Conservation (phyloP, 208 protist genomes). For the Endotrypanum monterogeii region DNA sequence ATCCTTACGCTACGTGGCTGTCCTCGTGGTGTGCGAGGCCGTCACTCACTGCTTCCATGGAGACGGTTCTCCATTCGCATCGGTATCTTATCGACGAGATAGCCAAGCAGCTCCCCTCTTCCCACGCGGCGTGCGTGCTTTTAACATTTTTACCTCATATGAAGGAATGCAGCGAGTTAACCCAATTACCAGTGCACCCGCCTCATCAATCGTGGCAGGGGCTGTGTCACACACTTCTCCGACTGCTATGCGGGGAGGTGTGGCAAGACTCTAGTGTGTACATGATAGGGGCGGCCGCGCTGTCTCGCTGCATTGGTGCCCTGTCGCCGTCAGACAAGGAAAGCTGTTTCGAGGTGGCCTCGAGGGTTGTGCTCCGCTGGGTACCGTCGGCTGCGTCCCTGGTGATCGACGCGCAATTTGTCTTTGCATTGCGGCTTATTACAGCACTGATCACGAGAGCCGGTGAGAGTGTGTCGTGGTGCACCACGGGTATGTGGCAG, state of each 20-base stretch:
- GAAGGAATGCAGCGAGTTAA: neutral
- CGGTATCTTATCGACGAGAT: neutral
- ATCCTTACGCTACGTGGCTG: slow-evolving; percentile 55
- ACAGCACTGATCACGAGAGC: slow-evolving; percentile 5
- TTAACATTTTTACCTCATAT: slow-evolving; percentile 23
- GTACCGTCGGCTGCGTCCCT: neutral
- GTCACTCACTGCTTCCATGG: slow-evolving; percentile 23
- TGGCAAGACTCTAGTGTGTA: slow-evolving; percentile 1
- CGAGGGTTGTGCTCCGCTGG: slow-evolving; percentile 6
- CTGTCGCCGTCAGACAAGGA: slow-evolving; percentile 4
- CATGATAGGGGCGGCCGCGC: neutral
- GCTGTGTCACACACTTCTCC: slow-evolving; percentile 28
- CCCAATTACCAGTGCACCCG: neutral
- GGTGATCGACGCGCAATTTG: neutral
- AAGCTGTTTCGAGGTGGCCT: neutral
- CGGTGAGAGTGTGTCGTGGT: neutral
- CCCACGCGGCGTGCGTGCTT: slow-evolving; percentile 21
- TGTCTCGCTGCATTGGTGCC: slow-evolving; percentile 1
- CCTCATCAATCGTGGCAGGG: slow-evolving; percentile 10
- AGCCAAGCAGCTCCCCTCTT: neutral
- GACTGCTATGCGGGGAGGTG: slow-evolving; percentile 12
- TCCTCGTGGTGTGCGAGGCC: slow-evolving; percentile 36
- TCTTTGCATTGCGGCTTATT: slow-evolving; percentile 20
- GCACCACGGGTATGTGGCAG: slow-evolving; percentile 3
- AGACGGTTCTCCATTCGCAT: slow-evolving; percentile 7